Conservation (phyloP, 2,329 filamentous ascomycete species). For the Penicillium sp. region DNA sequence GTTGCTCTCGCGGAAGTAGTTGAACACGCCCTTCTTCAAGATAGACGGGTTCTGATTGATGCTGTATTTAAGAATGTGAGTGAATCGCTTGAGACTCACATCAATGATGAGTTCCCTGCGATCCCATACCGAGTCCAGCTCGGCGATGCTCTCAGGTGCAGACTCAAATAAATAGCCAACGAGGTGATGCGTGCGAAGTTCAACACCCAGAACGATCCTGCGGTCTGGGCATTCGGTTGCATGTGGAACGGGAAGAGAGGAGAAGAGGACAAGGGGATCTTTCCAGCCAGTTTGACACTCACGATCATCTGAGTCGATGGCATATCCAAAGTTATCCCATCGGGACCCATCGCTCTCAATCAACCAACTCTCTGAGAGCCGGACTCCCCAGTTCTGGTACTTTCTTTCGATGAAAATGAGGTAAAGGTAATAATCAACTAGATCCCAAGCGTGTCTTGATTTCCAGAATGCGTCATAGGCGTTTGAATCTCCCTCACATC, state of each 20-base stretch:
- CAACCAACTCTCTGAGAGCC: conserved; percentile 34
- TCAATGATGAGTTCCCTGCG: conserved; percentile 33
- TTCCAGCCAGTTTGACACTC: background rate
- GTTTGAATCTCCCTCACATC: background rate
- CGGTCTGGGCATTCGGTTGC: conserved; percentile 23
- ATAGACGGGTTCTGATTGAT: conserved; percentile 25
- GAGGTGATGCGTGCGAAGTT: conserved; percentile 29
- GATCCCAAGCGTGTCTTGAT: conserved; percentile 37
- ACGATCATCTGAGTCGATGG: conserved; percentile 13
- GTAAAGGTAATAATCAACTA: conserved; percentile 43
- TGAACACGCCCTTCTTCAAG: conserved; percentile 35
- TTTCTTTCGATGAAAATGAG: conserved; percentile 35
- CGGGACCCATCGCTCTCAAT: conserved; percentile 35
- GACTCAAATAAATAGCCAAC: conserved; percentile 37
- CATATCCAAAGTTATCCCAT: conserved; percentile 28
- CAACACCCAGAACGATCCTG: conserved; percentile 39
- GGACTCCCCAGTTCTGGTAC: conserved; percentile 19
- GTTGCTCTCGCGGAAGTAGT: conserved; percentile 29
- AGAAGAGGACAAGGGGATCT: conserved; percentile 11
- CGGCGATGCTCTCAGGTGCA: conserved; percentile 31
- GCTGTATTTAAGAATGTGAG: conserved; percentile 31
- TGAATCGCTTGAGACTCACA: conserved; percentile 29
- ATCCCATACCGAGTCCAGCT: conserved; percentile 37
- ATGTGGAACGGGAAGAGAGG: conserved; percentile 33
- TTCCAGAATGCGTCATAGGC: conserved; percentile 5